Evolutionary conservation across 257 asterid genomes (phyloP).

Genomic region (Penstemon davidsonii): DNA sequence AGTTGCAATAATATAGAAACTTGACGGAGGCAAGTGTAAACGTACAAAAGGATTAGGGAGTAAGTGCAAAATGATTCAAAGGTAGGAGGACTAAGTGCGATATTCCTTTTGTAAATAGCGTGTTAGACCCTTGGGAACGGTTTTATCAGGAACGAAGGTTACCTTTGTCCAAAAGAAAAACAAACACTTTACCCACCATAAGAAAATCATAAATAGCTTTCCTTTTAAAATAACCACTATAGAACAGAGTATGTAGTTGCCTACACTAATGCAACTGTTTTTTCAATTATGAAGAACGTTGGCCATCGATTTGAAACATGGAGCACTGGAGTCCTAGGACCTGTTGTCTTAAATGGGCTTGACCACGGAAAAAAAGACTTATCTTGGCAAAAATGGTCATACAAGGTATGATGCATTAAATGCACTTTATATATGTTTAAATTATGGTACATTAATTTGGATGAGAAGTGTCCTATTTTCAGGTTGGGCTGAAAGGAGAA

Average conservation of each 20-base stretch:
- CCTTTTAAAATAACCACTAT: background rate
- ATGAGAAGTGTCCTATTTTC: constrained; percentile 2
- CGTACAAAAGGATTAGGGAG: too few relatives aligned
- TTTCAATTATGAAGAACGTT: constrained; percentile 46
- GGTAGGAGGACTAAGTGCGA: too few relatives aligned
- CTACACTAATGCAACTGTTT: constrained; percentile 1
- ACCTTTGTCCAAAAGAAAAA: too few relatives aligned
- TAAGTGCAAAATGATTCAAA: too few relatives aligned
- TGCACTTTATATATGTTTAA: constrained; percentile 16
- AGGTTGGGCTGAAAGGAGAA: constrained; percentile 92
- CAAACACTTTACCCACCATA: too few relatives aligned
- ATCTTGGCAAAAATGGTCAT: constrained; percentile 89
- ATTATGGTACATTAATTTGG: constrained; percentile 4
- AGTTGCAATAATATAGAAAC: too few relatives aligned
- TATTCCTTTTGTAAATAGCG: too few relatives aligned
- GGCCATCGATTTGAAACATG: constrained; percentile 78
- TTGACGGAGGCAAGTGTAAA: too few relatives aligned
- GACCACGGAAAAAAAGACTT: constrained; percentile 66
- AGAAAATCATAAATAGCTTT: constrained; percentile 3
- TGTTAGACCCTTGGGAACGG: too few relatives aligned
- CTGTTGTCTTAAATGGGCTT: constrained; percentile 70
- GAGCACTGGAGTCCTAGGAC: constrained; percentile 79
- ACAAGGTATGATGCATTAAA: constrained; percentile 52
- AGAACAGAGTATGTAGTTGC: background rate
- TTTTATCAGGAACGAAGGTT: too few relatives aligned